Evolutionary conservation across 495 filamentous ascomycete genomes (phyloP).

Genomic region (Ascodesmis nigricans): DNA sequence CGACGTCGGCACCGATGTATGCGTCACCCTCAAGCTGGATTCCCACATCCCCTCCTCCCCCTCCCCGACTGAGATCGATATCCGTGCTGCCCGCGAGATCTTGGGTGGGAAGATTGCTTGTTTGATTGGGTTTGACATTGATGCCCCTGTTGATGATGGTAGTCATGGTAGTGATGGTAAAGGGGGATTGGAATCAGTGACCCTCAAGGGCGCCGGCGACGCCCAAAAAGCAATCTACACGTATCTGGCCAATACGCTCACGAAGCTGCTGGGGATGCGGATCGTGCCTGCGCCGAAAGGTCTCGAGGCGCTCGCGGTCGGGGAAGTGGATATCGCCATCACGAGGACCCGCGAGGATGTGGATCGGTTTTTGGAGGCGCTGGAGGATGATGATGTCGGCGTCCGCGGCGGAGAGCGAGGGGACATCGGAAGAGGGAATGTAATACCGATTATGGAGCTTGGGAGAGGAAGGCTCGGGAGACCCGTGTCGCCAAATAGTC

Average conservation of each 20-base stretch:
- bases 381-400: background rate
- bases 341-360: background rate
- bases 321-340: background rate
- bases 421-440: no score
- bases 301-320: background rate
- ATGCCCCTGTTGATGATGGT: no score
- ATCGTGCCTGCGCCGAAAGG: background rate
- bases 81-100: background rate
- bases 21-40: background rate
- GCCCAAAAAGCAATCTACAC: background rate
- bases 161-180: no score
- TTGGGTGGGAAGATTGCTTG: background rate
- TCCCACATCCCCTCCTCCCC: background rate
- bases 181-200: no score
- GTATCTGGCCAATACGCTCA: background rate
- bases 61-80: background rate
- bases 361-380: background rate
- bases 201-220: background rate
- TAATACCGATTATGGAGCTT: no score
- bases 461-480: no score
- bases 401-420: background rate
- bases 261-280: background rate
- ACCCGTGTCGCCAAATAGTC: no score
- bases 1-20: slow-evolving; percentile 34
- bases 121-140: background rate